Percentiles rank a stretch among this genome's conserved stretches.
These are phyloP conservation scores for Postia placenta DNA, from an alignment of 768 basidiomycete genomes.

Conservation along the genomic window DNA sequence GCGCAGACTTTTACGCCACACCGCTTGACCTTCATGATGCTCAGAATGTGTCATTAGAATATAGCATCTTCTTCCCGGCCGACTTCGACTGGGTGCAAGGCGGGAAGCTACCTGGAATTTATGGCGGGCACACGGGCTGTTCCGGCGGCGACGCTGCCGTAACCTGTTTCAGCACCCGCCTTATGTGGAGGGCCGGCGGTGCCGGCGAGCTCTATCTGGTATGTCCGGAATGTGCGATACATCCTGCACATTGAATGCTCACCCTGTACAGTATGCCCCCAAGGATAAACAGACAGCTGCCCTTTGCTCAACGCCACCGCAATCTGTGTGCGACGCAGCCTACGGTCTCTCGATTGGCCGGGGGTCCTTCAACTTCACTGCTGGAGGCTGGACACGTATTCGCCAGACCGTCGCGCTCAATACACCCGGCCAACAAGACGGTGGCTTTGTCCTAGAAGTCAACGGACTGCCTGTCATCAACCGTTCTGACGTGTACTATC, in stretches of 20 bases:
- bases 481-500: conserved; percentile 56
- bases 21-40: conserved; percentile 42
- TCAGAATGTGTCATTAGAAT: conserved; percentile 50
- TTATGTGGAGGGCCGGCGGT: conserved; percentile 77
- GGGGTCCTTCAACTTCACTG: conserved; percentile 56
- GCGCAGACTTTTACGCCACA: conserved; percentile 61
- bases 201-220: conserved; percentile 74
- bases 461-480: conserved; percentile 49
- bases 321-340: conserved; percentile 53
- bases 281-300: conserved; percentile 58
- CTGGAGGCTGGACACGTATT: conserved; percentile 67
- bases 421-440: conserved; percentile 66
- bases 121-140: conserved; percentile 60
- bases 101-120: conserved; percentile 83
- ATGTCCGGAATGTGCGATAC: conserved; percentile 19
- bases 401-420: conserved; percentile 68
- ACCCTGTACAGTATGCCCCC: conserved; percentile 62
- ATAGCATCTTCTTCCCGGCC: conserved; percentile 71
- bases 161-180: conserved; percentile 74
- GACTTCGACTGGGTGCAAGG: conserved; percentile 76
- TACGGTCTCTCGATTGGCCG: conserved; percentile 77
- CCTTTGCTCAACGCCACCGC: conserved; percentile 50
- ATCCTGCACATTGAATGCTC: not conserved
- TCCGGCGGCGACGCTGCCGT: conserved; percentile 70
- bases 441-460: conserved; percentile 58